phyloP scores from a whole-genome alignment of 2,329 filamentous ascomycete genomes.

The Nemania sp. region DNA sequence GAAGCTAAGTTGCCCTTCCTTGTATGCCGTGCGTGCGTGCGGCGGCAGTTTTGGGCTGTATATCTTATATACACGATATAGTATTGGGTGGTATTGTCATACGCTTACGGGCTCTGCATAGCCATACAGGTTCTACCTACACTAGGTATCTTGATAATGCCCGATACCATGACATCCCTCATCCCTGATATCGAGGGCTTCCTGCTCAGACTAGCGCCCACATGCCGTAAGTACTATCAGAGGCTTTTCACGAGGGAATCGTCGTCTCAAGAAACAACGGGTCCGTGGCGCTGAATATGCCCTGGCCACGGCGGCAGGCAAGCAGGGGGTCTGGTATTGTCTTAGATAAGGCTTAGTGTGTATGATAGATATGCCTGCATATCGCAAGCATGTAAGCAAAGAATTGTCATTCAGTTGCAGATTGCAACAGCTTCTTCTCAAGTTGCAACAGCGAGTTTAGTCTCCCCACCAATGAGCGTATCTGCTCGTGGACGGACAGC shows the following conservation, averaged over 20 bases:
- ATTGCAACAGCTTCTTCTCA: constrained; percentile 33
- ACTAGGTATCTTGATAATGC: constrained; percentile 10
- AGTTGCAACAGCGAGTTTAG: constrained; percentile 31
- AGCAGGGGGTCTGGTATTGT: constrained; percentile 21
- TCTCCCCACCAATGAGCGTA: constrained; percentile 22
- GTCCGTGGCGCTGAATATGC: constrained; percentile 17
- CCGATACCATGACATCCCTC: no score
- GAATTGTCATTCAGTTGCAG: constrained; percentile 39
- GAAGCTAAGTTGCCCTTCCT: constrained; percentile 26
- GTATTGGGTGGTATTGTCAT: constrained; percentile 1
- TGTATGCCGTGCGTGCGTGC: constrained; percentile 29
- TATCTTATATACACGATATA: constrained; percentile 32
- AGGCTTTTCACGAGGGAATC: constrained; percentile 27
- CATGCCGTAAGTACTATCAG: no score
- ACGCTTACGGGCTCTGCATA: constrained; percentile 16
- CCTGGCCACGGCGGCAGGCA: constrained; percentile 34
- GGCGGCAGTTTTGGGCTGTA: constrained; percentile 27
- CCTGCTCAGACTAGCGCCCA: constrained; percentile 9
- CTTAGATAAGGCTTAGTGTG: constrained; percentile 39
- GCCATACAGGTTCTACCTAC: constrained; percentile 24
- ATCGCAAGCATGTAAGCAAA: constrained; percentile 29
- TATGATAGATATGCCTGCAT: constrained; percentile 23
- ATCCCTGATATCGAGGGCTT: background rate
- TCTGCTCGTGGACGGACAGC: background rate
- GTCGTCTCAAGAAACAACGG: constrained; percentile 29